Evolutionary conservation across 495 filamentous ascomycete species (phyloP), one percentile per base, ranked within the genome.

Genomic region (Aspergillus indologenus): DNA sequence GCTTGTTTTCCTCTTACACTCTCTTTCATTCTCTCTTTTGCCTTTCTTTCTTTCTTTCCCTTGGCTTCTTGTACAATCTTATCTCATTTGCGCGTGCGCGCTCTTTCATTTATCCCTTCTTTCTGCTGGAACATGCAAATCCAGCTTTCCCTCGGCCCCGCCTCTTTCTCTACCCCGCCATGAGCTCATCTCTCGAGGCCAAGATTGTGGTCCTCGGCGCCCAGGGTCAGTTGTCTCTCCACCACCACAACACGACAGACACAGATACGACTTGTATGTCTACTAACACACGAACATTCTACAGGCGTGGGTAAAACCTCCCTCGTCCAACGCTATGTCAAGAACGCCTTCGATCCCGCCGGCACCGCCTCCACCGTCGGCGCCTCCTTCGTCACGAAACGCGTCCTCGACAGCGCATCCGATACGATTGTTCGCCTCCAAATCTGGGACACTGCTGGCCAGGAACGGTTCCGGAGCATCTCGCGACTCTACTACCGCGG

Each of bases 401-500:
- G 90, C 65, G 90, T 96, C 58, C 78, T 92, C 61, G 92, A 97
- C 75, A 84, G 84, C 61, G 86, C 95, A 52, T 84, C 87, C 21
- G 88, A 90, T 64, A 90, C 89, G 9, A 77, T 84, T 15, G 89
- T 96, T 20, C 85, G 91, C 9, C 76, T 96, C 21, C 91, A 96
- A 73, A 92, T 96, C 54, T 96, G 92, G 91, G 90, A 95, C 65
- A 95, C 90, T 61, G 94, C 93, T 51, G 94, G 94, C 46, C 94
- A 97, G 65, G 94, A 98, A 77, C 85, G 94, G 14, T 98, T 97
- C 71, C 88, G 94, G 57, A 88, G 85, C 23, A 97, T 98, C 56
- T 94, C 90, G 14, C 86, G 90, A 24, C 84, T 97, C 31, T 98
- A 98, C 75, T 98, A 98, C 75, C 85, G 92, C 65, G 91, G 91